Evolutionary conservation across 2,329 filamentous ascomycete species (phyloP).

Genomic region (Phialophora macrospora): DNA sequence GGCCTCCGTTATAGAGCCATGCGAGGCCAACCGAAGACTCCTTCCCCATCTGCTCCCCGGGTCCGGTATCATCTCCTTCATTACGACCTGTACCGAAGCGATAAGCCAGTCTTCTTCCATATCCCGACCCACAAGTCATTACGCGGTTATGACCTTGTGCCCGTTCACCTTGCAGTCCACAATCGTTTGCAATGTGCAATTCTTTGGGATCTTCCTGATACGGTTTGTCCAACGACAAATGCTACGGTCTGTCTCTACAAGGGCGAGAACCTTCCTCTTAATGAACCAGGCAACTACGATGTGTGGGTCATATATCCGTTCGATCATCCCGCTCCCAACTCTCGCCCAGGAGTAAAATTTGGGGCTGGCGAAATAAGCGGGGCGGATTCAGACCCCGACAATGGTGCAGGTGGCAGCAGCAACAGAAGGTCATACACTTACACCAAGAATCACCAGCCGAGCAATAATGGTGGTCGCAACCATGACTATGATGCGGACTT

Average conservation of each 20-base stretch:
- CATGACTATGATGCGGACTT: constrained; percentile 5
- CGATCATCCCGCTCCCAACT: constrained; percentile 10
- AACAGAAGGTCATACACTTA: not conserved
- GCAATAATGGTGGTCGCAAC: not conserved
- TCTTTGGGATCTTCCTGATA: constrained; percentile 29
- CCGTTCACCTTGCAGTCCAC: constrained; percentile 32
- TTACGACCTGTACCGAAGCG: constrained; percentile 26
- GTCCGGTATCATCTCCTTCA: constrained; percentile 25
- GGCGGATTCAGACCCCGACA: constrained; percentile 6
- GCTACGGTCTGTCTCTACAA: constrained; percentile 29
- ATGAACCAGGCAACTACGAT: constrained; percentile 23
- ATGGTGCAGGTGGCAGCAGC: not conserved
- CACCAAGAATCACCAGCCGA: constrained; percentile 5
- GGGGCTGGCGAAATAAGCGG: not conserved
- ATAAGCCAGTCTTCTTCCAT: constrained; percentile 28
- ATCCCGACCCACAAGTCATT: constrained; percentile 24
- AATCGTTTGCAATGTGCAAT: constrained; percentile 30
- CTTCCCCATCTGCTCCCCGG: not conserved
- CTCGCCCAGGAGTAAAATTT: not conserved
- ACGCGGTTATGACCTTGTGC: constrained; percentile 20
- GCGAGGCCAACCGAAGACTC: not conserved
- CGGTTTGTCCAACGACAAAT: constrained; percentile 15
- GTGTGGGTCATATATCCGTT: constrained; percentile 24
- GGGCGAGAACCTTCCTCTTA: constrained; percentile 16
- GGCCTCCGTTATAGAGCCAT: not conserved